Evolutionary conservation across 2,329 filamentous ascomycete species (phyloP).

Genomic region (Hirsutella thompsonii): DNA sequence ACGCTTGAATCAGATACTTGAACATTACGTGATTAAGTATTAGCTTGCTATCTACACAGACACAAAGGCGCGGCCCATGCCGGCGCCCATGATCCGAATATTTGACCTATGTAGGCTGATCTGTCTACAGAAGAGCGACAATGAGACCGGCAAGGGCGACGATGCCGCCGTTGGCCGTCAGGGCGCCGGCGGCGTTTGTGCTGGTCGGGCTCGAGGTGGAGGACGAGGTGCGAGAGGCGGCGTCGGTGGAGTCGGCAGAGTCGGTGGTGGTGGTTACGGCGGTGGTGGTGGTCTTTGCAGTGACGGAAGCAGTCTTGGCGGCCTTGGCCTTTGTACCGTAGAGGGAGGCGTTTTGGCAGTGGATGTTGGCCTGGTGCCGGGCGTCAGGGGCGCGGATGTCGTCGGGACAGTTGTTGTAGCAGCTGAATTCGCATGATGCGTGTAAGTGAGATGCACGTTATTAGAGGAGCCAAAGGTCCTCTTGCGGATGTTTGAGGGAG

Average conservation of each 20-base stretch:
- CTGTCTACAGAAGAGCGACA: slow-evolving; percentile 8
- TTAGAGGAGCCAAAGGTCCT: too few relatives aligned
- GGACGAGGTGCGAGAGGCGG: slow-evolving; percentile 8
- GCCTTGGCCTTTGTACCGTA: slow-evolving; percentile 21
- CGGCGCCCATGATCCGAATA: too few relatives aligned
- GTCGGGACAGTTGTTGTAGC: slow-evolving; percentile 45
- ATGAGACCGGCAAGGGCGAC: slow-evolving; percentile 24
- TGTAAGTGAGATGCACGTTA: too few relatives aligned
- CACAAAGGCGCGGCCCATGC: background rate
- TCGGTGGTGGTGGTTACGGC: slow-evolving; percentile 9
- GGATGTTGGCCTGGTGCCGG: slow-evolving; percentile 25
- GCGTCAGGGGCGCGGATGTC: slow-evolving; percentile 24
- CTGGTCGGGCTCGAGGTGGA: slow-evolving; percentile 9
- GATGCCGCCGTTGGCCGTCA: slow-evolving; percentile 19
- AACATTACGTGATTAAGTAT: background rate
- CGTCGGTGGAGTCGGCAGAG: slow-evolving; percentile 7
- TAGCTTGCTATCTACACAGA: background rate
- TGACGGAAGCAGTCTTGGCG: slow-evolving; percentile 11
- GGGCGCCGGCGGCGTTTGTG: slow-evolving; percentile 11
- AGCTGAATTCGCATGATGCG: too few relatives aligned
- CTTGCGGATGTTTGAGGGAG: too few relatives aligned
- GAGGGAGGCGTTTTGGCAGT: slow-evolving; percentile 32
- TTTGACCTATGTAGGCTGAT: background rate
- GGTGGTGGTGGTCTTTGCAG: slow-evolving; percentile 11
- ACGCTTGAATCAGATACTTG: background rate